A percentile compares a stretch with the other conserved stretches of the same genome.
phyloP scores from a whole-genome alignment of 306 rosid species.

The Dryas drummondii region DNA sequence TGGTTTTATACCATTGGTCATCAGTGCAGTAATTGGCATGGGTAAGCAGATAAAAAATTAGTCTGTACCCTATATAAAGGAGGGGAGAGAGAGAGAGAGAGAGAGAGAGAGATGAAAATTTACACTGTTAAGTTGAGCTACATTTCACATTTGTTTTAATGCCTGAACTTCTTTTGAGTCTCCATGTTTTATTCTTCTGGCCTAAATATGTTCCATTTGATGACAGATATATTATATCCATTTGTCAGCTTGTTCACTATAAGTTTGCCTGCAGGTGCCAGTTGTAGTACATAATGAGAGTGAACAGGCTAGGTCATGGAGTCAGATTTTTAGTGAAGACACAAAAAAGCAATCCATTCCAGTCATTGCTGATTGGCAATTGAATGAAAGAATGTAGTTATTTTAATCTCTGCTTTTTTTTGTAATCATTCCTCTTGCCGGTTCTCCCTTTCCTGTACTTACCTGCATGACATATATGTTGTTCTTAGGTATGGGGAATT shows the following conservation, averaged over 20 bases:
- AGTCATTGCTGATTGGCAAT: slow-evolving; percentile 80
- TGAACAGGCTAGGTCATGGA: slow-evolving; percentile 83
- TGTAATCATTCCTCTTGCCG: slow-evolving; percentile 21
- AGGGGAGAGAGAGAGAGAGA: not conserved
- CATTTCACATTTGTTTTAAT: not conserved
- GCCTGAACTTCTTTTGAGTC: not conserved
- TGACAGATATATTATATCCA: slow-evolving; percentile 1
- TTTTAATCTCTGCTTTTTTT: slow-evolving; percentile 21
- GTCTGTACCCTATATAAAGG: not conserved
- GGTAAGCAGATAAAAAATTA: not conserved
- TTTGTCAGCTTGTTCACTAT: slow-evolving; percentile 24
- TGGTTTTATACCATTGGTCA: not conserved
- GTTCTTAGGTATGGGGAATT: slow-evolving; percentile 88
- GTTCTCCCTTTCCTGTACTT: not conserved
- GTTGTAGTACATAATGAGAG: slow-evolving; percentile 78
- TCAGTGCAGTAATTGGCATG: not conserved
- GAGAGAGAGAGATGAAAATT: slow-evolving; percentile 1
- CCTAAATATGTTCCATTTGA: not conserved
- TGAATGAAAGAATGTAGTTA: slow-evolving; percentile 94
- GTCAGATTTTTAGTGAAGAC: slow-evolving; percentile 86
- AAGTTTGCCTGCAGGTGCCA: slow-evolving; percentile 63
- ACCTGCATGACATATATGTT: slow-evolving; percentile 10
- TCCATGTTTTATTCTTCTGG: not conserved
- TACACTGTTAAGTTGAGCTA: not conserved
- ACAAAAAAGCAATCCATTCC: slow-evolving; percentile 93